Base-by-base conservation (phyloP, 2,329 filamentous ascomycete species). In the Colletotrichum cuscutae region DNA sequence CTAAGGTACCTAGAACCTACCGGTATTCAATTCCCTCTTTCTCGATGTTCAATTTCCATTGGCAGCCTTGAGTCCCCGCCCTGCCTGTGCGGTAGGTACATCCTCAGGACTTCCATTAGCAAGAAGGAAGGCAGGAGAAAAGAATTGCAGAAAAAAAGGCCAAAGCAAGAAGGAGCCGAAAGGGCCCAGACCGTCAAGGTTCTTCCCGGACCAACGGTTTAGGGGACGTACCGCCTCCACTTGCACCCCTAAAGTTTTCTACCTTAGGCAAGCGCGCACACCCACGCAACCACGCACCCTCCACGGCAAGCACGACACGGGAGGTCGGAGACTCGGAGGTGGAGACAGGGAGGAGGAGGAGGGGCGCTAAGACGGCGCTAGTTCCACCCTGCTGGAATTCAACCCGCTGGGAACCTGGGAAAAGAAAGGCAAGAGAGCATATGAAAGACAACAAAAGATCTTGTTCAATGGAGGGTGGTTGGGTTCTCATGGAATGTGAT, bases 371-470 rank as follows among this genome's bases (percentile, higher is more conserved):
- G 57, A 54, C 49, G 65, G 70, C 70, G 70, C 60, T 65, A 69
- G 65, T 64, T 64, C 70, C 70, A 64, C 65, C 4, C 53, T 69
- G 65, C 53, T 69, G 65, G 65, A 69, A 72, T 72, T 53, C 28
- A 57, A 57, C 52, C 63, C 53, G 59, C 52, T 32, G 26, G 32
- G 32, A 3, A 6, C 13, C 24, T 28, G 19, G 54, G 12, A 28
- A 57, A 22, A 4, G 53, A 64, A 32, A 59, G 30, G 7, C 32
- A 12, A 53, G 6, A 49, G 19, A n/a, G 19, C 15, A 15, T 19
- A 15, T 15, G 37, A 19, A 42, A 42, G 37, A 42, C 15, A 49
- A 49, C 15, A n/a, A 49, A 56, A 19, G 62, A 19, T 35, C 54
- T 30, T 30, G 54, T 57, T 26, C 5, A 52, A 22, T 30, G 2